phyloP scores from a whole-genome alignment of 306 rosid genomes.

The Dryas drummondii region DNA sequence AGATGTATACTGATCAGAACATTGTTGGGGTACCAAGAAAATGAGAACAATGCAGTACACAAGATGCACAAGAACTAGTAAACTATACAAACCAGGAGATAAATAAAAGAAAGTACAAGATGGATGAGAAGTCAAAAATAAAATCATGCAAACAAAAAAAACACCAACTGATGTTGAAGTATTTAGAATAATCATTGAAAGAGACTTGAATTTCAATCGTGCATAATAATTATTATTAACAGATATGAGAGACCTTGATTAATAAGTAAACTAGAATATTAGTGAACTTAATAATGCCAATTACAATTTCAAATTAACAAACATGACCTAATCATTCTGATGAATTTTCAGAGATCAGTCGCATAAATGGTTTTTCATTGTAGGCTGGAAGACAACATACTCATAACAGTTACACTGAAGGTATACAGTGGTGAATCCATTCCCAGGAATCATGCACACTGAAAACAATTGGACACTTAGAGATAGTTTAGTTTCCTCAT shows the following conservation, averaged over 20 bases:
- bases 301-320: not conserved
- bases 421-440: not conserved
- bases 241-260: too few relatives aligned
- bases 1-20: not conserved
- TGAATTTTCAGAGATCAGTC: not conserved
- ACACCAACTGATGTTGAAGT: not conserved
- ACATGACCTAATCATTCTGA: conserved; percentile 7
- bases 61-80: not conserved
- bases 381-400: not conserved
- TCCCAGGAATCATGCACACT: too few relatives aligned
- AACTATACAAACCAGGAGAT: not conserved
- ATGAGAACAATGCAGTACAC: not conserved
- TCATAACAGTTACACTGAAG: not conserved
- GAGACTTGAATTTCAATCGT: not conserved
- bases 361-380: not conserved
- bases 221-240: not conserved
- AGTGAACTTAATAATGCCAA: not conserved
- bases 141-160: not conserved
- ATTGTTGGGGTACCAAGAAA: conserved; percentile 15
- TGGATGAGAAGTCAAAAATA: not conserved
- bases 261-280: not conserved
- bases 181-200: not conserved
- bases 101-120: not conserved
- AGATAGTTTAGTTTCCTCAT: not conserved
- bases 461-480: too few relatives aligned